Evolutionary conservation across 129 eudicot species (phyloP).

Genomic region (Tanacetum coccineum): DNA sequence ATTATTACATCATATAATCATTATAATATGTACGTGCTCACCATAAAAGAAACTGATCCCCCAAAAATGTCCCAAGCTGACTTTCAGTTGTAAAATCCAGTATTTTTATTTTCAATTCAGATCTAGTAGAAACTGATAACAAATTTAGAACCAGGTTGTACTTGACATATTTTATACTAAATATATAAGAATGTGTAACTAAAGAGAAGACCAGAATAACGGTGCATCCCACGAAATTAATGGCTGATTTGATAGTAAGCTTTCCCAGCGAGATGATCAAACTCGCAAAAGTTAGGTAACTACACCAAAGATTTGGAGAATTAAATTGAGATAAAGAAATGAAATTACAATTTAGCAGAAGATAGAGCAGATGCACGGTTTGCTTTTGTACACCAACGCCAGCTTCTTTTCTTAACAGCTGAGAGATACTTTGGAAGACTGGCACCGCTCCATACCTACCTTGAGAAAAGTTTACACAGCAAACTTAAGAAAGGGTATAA

Average conservation of each 20-base stretch:
- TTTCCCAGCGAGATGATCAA: not conserved
- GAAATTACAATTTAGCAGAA: conserved; percentile 75
- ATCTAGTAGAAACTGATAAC: not conserved
- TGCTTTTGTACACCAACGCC: conserved; percentile 64
- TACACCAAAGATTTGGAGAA: not conserved
- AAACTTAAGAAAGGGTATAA: not conserved
- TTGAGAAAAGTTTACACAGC: conserved; percentile 18
- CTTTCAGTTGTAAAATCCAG: not conserved
- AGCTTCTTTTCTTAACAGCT: conserved; percentile 61
- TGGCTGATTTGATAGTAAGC: conserved; percentile 4
- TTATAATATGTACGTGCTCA: no score
- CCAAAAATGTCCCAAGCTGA: no score
- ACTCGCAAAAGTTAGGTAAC: conserved; percentile 7
- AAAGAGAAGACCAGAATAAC: not conserved
- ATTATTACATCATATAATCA: no score
- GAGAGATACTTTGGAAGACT: conserved; percentile 54
- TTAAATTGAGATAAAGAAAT: conserved; percentile 4
- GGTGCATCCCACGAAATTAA: conserved; percentile 2
- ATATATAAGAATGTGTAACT: not conserved
- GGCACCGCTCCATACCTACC: conserved; percentile 53
- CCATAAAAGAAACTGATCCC: no score
- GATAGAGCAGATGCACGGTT: conserved; percentile 63
- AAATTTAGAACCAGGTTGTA: not conserved
- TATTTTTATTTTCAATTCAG: not conserved
- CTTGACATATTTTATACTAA: not conserved